Conservation (phyloP, 2,329 filamentous ascomycete genomes). For the Monilinia fructicola region DNA sequence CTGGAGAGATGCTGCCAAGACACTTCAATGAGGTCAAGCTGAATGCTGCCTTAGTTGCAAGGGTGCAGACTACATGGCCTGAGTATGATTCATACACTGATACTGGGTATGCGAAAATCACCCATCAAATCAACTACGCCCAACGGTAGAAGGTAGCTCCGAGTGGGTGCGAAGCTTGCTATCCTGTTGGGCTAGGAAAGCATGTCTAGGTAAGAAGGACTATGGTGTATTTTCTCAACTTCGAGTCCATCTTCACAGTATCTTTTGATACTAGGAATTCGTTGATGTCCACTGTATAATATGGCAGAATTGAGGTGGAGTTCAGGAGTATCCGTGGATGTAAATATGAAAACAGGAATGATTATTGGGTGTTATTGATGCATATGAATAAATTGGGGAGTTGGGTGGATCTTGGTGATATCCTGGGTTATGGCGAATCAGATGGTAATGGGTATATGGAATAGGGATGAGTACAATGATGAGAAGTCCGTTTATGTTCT, state of each 20-base stretch:
- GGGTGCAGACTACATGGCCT: not conserved
- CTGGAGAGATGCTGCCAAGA: not conserved
- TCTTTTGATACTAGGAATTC: not conserved
- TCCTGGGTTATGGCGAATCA: not conserved
- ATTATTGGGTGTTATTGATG: no score
- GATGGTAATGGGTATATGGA: not conserved
- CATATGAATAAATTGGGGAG: no score
- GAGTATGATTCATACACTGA: conserved; percentile 1
- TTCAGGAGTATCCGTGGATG: not conserved
- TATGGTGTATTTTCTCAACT: not conserved
- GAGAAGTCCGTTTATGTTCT: not conserved
- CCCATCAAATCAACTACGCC: not conserved
- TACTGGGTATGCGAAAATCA: not conserved
- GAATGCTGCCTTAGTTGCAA: not conserved
- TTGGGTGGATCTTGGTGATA: not conserved
- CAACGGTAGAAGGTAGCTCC: not conserved
- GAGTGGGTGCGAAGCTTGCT: not conserved
- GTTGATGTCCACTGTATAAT: not conserved
- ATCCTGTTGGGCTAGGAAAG: not conserved
- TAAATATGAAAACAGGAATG: not conserved
- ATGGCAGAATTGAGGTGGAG: not conserved
- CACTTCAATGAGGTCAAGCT: not conserved
- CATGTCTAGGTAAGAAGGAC: not conserved
- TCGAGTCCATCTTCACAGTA: not conserved
- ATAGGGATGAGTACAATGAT: not conserved